A percentile compares a stretch with the other conserved stretches of the same genome.
Conservation (phyloP, 2,329 filamentous ascomycete species). For the Paecilomyces sp. region DNA sequence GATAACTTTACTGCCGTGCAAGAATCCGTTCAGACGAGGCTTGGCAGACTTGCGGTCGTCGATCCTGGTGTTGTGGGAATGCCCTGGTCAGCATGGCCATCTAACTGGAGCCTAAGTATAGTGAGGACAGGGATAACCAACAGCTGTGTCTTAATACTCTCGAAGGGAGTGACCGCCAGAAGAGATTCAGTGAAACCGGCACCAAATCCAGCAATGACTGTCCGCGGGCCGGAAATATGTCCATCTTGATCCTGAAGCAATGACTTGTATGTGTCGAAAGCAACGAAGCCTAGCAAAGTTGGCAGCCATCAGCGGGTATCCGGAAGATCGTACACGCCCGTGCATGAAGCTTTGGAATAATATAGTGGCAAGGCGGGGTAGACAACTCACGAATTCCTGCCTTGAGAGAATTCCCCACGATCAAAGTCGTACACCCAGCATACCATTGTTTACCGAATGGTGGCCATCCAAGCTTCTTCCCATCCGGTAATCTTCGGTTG, state of each 20-base stretch:
- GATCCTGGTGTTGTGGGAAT: constrained; percentile 52
- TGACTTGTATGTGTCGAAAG: constrained; percentile 89
- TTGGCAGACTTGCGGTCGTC: constrained; percentile 85
- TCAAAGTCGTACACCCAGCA: constrained; percentile 91
- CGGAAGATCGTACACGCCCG: not conserved
- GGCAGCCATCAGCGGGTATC: not conserved
- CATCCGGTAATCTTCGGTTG: constrained; percentile 72
- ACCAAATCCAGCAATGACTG: constrained; percentile 88
- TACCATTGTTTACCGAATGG: constrained; percentile 95
- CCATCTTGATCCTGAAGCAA: constrained; percentile 76
- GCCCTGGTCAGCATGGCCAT: not conserved
- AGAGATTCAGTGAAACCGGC: constrained; percentile 91
- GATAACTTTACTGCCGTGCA: constrained; percentile 84
- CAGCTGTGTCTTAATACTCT: constrained; percentile 97
- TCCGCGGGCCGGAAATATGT: constrained; percentile 81
- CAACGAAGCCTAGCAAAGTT: constrained; percentile 64
- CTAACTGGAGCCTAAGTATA: not conserved
- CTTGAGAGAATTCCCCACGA: constrained; percentile 94
- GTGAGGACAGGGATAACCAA: constrained; percentile 27
- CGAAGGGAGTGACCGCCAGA: constrained; percentile 89
- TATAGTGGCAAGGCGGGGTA: not conserved
- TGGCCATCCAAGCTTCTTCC: constrained; percentile 88
- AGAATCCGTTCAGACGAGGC: constrained; percentile 83
- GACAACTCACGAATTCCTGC: constrained; percentile 73
- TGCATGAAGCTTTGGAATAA: not conserved